Evolutionary conservation across 768 basidiomycete genomes (phyloP).

Genomic region (Termitomyces sp.): DNA sequence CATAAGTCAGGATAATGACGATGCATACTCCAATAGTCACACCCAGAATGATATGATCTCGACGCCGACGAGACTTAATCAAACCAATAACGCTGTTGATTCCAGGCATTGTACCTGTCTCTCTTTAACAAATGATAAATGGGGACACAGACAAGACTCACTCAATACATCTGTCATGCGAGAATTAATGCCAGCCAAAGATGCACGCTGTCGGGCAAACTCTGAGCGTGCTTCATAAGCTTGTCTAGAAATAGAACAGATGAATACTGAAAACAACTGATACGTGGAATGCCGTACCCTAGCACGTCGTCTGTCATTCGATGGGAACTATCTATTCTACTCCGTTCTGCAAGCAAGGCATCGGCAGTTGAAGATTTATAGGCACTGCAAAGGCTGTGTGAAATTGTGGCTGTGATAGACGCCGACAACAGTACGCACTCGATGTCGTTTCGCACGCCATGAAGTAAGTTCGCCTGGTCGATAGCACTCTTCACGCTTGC

Average conservation of each 20-base stretch:
- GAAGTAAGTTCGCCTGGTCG: slow-evolving; percentile 83
- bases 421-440: slow-evolving; percentile 52
- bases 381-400: slow-evolving; percentile 45
- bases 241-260: slow-evolving; percentile 55
- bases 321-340: slow-evolving; percentile 89
- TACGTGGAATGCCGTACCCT: slow-evolving; percentile 47
- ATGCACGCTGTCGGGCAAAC: slow-evolving; percentile 77
- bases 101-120: slow-evolving; percentile 84
- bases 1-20: slow-evolving; percentile 48
- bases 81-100: slow-evolving; percentile 87
- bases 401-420: background rate
- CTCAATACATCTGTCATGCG: slow-evolving; percentile 84
- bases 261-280: slow-evolving; percentile 3
- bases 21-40: slow-evolving; percentile 83
- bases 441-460: slow-evolving; percentile 92
- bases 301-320: slow-evolving; percentile 92
- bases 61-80: slow-evolving; percentile 87
- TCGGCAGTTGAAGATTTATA: slow-evolving; percentile 91
- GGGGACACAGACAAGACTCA: slow-evolving; percentile 32
- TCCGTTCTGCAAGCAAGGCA: slow-evolving; percentile 81
- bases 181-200: slow-evolving; percentile 74
- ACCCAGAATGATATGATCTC: slow-evolving; percentile 89
- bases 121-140: background rate
- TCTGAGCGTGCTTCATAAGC: slow-evolving; percentile 96
- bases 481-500: slow-evolving; percentile 78